Evolutionary conservation across 164 flowering plant genomes (phyloP).

Genomic region (Litsea cubeba): DNA sequence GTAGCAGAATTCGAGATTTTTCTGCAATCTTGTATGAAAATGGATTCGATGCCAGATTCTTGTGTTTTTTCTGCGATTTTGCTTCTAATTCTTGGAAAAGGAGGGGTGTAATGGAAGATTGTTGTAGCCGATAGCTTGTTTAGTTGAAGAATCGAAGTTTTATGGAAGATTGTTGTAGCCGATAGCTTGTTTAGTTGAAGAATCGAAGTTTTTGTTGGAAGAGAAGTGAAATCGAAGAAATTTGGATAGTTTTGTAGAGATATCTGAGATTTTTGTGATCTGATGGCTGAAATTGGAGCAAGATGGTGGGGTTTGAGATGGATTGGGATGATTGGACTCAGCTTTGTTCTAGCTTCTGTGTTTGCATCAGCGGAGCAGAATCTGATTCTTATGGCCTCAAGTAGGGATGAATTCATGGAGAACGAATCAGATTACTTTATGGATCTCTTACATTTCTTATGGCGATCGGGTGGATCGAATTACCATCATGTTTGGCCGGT

Average conservation of each 20-base stretch:
- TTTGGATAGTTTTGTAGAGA: background rate
- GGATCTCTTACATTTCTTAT: constrained; percentile 47
- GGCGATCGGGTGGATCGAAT: constrained; percentile 53
- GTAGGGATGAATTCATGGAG: constrained; percentile 13
- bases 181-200: too few relatives aligned
- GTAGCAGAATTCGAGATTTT: too few relatives aligned
- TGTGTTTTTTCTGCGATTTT: too few relatives aligned
- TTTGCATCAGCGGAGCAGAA: constrained; percentile 68
- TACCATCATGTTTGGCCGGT: constrained; percentile 98
- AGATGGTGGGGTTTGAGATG: constrained; percentile 43
- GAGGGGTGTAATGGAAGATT: too few relatives aligned
- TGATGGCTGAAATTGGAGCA: constrained; percentile 44
- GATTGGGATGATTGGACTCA: constrained; percentile 24
- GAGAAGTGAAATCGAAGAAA: background rate
- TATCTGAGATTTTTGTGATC: background rate
- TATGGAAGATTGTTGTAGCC: too few relatives aligned
- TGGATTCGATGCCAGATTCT: too few relatives aligned
- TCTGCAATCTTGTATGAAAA: too few relatives aligned
- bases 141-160: background rate
- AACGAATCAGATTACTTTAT: constrained; percentile 23
- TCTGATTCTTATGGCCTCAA: constrained; percentile 27
- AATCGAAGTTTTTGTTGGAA: too few relatives aligned
- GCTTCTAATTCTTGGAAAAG: too few relatives aligned
- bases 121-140: too few relatives aligned
- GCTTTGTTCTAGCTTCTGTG: constrained; percentile 45